These are phyloP conservation scores for Cyberlindnera subsufficiens DNA, from an alignment of 805 yeast species.

Conservation along the genomic window DNA sequence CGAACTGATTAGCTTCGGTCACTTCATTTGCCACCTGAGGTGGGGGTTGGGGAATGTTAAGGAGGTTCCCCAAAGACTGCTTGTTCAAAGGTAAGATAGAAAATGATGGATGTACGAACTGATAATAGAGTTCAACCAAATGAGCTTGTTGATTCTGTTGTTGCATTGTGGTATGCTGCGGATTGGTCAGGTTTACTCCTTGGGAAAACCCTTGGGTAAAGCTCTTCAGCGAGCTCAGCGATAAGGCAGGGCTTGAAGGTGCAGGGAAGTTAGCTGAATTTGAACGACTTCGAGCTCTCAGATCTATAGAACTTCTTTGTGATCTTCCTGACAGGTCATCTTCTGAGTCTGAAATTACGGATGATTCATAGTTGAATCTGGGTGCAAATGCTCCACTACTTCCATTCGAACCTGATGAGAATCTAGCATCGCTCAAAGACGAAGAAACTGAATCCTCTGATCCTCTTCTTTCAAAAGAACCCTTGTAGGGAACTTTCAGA, in stretches of 20 bases:
- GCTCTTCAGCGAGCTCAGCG: slow-evolving; percentile 15
- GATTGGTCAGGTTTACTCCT: slow-evolving; percentile 1
- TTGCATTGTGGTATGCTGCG: slow-evolving; percentile 4
- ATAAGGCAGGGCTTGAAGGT: slow-evolving; percentile 21
- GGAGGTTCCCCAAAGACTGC: slow-evolving; percentile 14
- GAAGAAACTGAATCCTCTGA: slow-evolving; percentile 22
- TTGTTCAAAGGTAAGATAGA: slow-evolving; percentile 32
- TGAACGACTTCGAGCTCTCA: slow-evolving; percentile 14
- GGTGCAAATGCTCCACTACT: slow-evolving; percentile 1
- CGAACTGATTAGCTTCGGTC: slow-evolving; percentile 14
- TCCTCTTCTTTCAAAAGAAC: slow-evolving; percentile 22
- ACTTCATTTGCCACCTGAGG: slow-evolving; percentile 13
- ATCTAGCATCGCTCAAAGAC: slow-evolving; percentile 14
- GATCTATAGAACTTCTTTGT: slow-evolving; percentile 18
- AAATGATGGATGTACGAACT: slow-evolving; percentile 36
- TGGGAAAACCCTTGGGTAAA: slow-evolving; percentile 13
- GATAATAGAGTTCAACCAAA: slow-evolving; percentile 41
- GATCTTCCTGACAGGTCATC: slow-evolving; percentile 19
- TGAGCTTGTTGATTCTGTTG: slow-evolving; percentile 15
- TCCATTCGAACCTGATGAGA: slow-evolving; percentile 1
- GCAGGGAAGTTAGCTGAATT: slow-evolving; percentile 12
- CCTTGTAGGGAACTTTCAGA: slow-evolving; percentile 25
- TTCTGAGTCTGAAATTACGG: slow-evolving; percentile 23
- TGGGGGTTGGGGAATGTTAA: slow-evolving; percentile 12
- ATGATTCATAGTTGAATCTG: slow-evolving; percentile 16